Conservation (phyloP, 805 yeast species). For the Teunomyces funiuensis region DNA sequence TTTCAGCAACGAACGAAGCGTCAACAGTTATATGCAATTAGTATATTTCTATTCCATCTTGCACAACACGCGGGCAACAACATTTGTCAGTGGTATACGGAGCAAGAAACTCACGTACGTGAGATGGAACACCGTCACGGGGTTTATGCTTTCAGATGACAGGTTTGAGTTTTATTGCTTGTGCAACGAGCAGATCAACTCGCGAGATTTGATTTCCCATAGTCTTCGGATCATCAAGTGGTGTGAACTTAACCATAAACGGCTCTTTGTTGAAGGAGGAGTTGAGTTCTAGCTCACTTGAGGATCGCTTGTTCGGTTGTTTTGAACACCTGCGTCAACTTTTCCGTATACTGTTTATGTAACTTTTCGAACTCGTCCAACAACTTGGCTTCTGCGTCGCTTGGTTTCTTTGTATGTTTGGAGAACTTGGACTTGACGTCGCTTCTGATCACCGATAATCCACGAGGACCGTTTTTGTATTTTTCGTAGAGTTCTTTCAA, state of each 20-base stretch:
- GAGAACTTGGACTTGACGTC: conserved; percentile 58
- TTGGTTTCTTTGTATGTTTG: conserved; percentile 49
- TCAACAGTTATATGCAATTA: conserved; percentile 35
- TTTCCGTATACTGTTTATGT: conserved; percentile 63
- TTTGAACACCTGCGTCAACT: conserved; percentile 44
- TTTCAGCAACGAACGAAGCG: conserved; percentile 19
- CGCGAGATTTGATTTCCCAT: conserved; percentile 57
- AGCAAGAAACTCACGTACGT: conserved; percentile 46
- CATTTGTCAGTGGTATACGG: conserved; percentile 4
- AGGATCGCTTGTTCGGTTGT: conserved; percentile 29
- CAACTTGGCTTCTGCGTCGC: conserved; percentile 56
- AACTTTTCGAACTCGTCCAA: conserved; percentile 63
- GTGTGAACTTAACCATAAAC: conserved; percentile 69
- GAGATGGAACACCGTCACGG: conserved; percentile 24
- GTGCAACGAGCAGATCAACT: conserved; percentile 47
- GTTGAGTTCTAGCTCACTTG: conserved; percentile 48
- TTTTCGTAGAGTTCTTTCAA: conserved; percentile 68
- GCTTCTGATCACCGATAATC: conserved; percentile 44
- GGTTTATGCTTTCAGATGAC: conserved; percentile 38
- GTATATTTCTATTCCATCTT: conserved; percentile 33
- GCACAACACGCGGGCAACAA: conserved; percentile 25
- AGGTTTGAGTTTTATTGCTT: conserved; percentile 39
- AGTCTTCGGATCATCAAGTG: conserved; percentile 68
- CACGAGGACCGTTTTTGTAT: conserved; percentile 50
- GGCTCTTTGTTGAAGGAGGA: conserved; percentile 75